Evolutionary conservation across 306 rosid species (phyloP), one percentile per base, ranked within the genome.

Genomic region (Coriaria nepalensis): DNA sequence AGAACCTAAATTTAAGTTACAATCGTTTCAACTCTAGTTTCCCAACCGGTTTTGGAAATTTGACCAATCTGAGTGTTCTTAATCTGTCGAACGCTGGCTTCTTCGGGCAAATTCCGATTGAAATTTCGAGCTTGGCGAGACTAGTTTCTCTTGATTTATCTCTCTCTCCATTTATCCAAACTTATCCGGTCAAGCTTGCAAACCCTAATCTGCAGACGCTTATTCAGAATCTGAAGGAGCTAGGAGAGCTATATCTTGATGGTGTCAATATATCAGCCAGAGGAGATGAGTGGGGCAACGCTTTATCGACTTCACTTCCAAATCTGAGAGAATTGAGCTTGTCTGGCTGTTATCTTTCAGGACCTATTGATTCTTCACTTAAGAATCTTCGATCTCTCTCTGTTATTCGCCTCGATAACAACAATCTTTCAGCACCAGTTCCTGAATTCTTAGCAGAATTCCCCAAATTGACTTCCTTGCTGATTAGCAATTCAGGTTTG

Each of bases 171-270:
- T 3, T 5, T 0, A 2, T 10, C 0, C 10, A 15, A 34, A 4
- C 3, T n/a, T 15, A 50, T 4, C 6, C 6, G 2, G 46, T 69
- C 12, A 8, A 52, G 6, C 67, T 67, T 40, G 64, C 40, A 61
- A 15, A 49, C 8, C 69, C 69, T 6, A 29, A 37, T 57, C 60
- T 76, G 42, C 5, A 0, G 6, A 2, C 4, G 13, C 35, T 68
- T 0, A 4, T 68, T 15, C 6, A 34, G 29, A 76, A 70, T 36
- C n/a, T n/a, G n/a, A n/a, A n/a, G n/a, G n/a, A n/a, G n/a, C n/a
- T n/a, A n/a, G n/a, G n/a, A n/a, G 60, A 67, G 37, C 43, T 82
- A n/a, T n/a, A 38, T 68, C 54, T 86, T 0, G 80, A 86, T 62
- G 78, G 83, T 48, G 69, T 73, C 2, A 14, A 0, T 4, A 53